Conservation (phyloP, 306 rosid species). For the Chamaecrista fasciculata region DNA sequence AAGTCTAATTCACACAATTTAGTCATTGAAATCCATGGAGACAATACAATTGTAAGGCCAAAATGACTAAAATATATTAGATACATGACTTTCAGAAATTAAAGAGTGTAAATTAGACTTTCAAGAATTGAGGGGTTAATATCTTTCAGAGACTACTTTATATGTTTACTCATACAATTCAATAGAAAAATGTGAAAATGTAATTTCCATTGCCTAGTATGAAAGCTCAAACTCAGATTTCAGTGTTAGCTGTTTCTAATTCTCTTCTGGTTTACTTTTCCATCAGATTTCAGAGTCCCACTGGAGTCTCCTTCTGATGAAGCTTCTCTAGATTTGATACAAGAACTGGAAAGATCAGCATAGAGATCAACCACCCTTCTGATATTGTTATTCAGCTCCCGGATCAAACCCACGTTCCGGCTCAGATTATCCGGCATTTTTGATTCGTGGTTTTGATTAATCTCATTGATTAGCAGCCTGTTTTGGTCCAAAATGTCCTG, state of each 20-base stretch:
- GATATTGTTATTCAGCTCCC: constrained; percentile 87
- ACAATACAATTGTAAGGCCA: no score
- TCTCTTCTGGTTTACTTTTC: constrained; percentile 77
- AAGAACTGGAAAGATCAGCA: constrained; percentile 76
- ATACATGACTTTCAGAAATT: no score
- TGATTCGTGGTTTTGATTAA: constrained; percentile 85
- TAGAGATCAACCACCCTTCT: constrained; percentile 91
- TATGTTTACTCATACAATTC: no score
- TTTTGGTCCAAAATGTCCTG: constrained; percentile 90
- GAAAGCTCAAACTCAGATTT: constrained; percentile 31
- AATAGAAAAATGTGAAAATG: no score
- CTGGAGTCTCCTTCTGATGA: constrained; percentile 81
- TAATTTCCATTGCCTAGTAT: constrained; percentile 19
- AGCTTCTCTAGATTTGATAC: constrained; percentile 66
- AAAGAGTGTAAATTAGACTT: no score
- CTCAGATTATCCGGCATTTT: constrained; percentile 70
- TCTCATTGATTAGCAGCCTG: constrained; percentile 79
- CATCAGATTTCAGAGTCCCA: constrained; percentile 73
- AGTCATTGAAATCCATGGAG: no score
- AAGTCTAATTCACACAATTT: no score
- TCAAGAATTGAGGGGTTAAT: no score
- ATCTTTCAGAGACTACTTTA: no score
- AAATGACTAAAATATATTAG: no score
- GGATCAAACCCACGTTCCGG: constrained; percentile 75
- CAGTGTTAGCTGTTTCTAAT: constrained; percentile 60